Evolutionary conservation across 179 eudicot species (phyloP), one percentile per base, ranked within the genome.

Genomic region (Silene coronaria): DNA sequence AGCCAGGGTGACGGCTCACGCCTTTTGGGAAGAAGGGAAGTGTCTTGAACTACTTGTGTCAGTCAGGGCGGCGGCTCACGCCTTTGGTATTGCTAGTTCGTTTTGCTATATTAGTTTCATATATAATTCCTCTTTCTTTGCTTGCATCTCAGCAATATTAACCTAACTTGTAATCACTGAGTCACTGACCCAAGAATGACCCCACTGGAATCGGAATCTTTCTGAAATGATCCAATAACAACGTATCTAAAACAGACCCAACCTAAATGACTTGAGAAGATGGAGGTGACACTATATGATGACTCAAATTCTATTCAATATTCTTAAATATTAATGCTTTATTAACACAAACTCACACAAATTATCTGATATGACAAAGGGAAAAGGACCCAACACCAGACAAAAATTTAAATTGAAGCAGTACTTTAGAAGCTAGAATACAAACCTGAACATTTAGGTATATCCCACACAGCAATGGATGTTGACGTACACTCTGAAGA

Each of bases 371-470:
- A 38, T 38, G 45, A 38, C 45, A 38, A 2, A 51, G 0, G 19
- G 57, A 51, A 51, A 14, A 51, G 57, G 57, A 51, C 57, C 19
- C 57, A 16, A 17, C 57, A 16, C 57, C 57, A 17, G 19, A 16
- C 57, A 51, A 19, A 51, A 9, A 38, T 51, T 48, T 48, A 48
- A 48, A 48, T 48, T 48, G 6, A 48, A 16, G 57, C 3, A 48
- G 69, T 32, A 30, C 46, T 36, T 5, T 17, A 51, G 7, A 73
- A 62, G 32, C 21, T 36, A 64, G 76, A 74, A 61, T 14, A 80
- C 90, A 30, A 77, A 94, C 97, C 98, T 85, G 98, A 94, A 80
- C 98, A 94, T 84, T 83, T 88, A 65, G 98, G 97, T 76, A 94
- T 89, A 78, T 94, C 98, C 98, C 98, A 94, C 69, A 94, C 98